Conservation (phyloP, 2,329 filamentous ascomycete genomes). For the Colletotrichum acutatum region DNA sequence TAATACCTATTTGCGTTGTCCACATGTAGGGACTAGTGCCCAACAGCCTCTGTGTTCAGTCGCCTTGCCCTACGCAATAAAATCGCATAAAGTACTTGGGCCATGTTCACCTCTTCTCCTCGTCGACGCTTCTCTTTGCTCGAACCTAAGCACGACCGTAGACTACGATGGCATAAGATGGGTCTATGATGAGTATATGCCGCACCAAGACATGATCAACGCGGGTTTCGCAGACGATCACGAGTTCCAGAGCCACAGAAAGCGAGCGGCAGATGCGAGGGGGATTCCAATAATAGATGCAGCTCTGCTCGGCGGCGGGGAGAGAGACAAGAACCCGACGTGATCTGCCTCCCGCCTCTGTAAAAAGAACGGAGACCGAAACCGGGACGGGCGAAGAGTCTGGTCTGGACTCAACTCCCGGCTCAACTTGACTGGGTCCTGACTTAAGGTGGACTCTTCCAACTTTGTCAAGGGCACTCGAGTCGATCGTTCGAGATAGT, state of each 20-base stretch:
- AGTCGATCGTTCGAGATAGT: neutral
- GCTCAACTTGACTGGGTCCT: too few species aligned
- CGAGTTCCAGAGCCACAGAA: neutral
- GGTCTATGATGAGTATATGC: neutral
- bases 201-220: slow-evolving; percentile 15
- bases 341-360: neutral
- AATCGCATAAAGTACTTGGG: neutral
- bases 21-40: too few species aligned
- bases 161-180: too few species aligned
- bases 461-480: neutral
- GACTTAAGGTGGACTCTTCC: neutral
- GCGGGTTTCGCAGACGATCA: neutral
- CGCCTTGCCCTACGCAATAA: neutral
- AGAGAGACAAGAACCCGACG: neutral
- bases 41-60: too few species aligned
- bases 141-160: too few species aligned
- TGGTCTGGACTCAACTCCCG: neutral
- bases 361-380: neutral
- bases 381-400: neutral
- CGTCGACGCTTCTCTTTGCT: neutral
- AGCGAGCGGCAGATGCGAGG: neutral
- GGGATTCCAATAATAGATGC: slow-evolving; percentile 9
- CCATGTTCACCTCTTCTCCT: neutral
- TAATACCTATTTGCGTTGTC: neutral
- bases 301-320: neutral